phyloP scores from a whole-genome alignment of 768 basidiomycete species.

The Nevesoporus exiguus region DNA sequence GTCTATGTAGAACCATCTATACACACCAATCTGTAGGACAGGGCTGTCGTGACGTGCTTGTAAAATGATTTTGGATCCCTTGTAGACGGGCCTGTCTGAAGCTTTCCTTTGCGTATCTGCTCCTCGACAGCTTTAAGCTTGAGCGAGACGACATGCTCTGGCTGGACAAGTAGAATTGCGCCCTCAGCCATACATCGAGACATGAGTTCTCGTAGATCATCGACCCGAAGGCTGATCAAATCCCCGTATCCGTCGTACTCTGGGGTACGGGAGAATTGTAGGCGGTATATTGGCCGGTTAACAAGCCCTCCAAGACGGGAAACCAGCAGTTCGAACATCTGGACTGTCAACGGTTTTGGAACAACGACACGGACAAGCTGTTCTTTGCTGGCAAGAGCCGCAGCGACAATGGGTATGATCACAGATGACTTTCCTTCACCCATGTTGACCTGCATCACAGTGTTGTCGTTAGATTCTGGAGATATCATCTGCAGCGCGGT shows the following conservation, averaged over 20 bases:
- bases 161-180: slow-evolving; percentile 43
- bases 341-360: neutral
- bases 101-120: slow-evolving; percentile 8
- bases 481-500: neutral
- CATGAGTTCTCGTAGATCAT: neutral
- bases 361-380: neutral
- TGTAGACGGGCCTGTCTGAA: neutral
- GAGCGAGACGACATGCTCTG: slow-evolving; percentile 52
- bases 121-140: slow-evolving; percentile 44
- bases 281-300: neutral
- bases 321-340: neutral
- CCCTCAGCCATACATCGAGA: neutral
- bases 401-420: neutral
- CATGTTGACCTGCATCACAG: neutral
- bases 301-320: neutral
- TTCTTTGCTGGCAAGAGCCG: neutral
- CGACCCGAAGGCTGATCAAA: neutral
- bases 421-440: neutral
- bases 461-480: neutral
- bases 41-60: no score
- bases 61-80: no score
- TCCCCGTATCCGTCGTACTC: neutral
- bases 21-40: neutral
- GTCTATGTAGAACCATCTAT: no score
- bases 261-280: neutral